These are phyloP conservation scores for Amanita brunnescens DNA, from an alignment of 768 basidiomycete genomes.

Conservation along the genomic window DNA sequence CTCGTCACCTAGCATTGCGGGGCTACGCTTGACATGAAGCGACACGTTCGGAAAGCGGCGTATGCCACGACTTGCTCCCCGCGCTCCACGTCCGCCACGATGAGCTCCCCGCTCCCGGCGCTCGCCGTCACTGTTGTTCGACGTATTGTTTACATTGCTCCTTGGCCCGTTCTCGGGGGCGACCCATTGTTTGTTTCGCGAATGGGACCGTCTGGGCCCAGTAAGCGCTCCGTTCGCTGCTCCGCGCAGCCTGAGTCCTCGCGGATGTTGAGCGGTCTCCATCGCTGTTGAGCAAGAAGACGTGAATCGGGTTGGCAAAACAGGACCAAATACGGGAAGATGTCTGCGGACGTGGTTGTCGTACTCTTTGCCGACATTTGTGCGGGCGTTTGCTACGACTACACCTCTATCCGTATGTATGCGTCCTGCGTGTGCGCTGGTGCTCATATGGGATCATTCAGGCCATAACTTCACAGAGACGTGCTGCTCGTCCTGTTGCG, in stretches of 20 bases:
- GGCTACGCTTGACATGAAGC: slow-evolving; percentile 20
- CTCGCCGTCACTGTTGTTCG: slow-evolving; percentile 36
- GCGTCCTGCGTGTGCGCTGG: background rate
- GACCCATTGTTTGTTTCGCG: slow-evolving; percentile 57
- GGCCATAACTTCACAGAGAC: slow-evolving; percentile 28
- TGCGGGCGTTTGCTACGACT: slow-evolving; percentile 31
- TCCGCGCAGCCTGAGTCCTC: slow-evolving; percentile 4
- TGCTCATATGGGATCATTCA: slow-evolving; percentile 7
- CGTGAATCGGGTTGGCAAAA: background rate
- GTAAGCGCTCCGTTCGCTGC: background rate
- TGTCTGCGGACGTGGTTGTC: slow-evolving; percentile 22
- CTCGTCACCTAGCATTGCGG: background rate
- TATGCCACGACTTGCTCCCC: slow-evolving; percentile 27
- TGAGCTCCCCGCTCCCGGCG: slow-evolving; percentile 58
- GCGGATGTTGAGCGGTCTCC: slow-evolving; percentile 8
- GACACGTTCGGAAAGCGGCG: slow-evolving; percentile 34
- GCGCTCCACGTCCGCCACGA: slow-evolving; percentile 38
- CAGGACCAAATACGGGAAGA: background rate
- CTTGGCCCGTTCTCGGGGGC: slow-evolving; percentile 32
- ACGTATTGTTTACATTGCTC: slow-evolving; percentile 22
- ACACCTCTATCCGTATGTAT: slow-evolving; percentile 25
- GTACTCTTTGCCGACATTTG: slow-evolving; percentile 24
- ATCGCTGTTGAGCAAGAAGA: background rate
- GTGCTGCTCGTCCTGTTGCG: background rate
- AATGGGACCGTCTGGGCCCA: slow-evolving; percentile 23